A percentile compares a stretch with the other conserved stretches of the same genome.
phyloP scores from a whole-genome alignment of 1,284 basidiomycete species.

The Trichosporon sp. region DNA sequence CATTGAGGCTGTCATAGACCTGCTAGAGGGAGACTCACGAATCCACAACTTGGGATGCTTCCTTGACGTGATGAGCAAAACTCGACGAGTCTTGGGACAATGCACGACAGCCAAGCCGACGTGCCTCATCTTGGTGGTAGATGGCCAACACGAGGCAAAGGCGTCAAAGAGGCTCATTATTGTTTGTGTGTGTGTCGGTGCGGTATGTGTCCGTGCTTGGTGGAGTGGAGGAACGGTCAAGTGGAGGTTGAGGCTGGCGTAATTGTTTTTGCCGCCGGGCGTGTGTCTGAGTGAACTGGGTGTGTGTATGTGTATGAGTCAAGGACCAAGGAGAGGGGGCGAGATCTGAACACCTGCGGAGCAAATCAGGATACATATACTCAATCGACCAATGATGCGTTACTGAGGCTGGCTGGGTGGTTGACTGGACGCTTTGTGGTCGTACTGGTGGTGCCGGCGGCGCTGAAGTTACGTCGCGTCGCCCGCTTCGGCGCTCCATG shows the following conservation, averaged over 20 bases:
- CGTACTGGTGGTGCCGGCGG: too few species aligned
- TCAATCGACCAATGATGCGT: background rate
- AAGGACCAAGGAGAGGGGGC: background rate
- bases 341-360: too few species aligned
- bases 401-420: too few species aligned
- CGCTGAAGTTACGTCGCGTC: too few species aligned
- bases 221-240: background rate
- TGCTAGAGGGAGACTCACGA: constrained; percentile 26
- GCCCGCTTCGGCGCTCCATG: background rate
- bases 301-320: background rate
- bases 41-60: constrained; percentile 44
- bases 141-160: background rate
- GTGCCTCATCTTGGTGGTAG: constrained; percentile 23
- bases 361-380: background rate
- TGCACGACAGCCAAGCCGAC: constrained; percentile 42
- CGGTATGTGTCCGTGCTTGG: background rate
- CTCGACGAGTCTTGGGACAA: constrained; percentile 23
- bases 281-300: background rate
- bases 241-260: background rate
- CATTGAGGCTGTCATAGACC: too few species aligned
- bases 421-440: too few species aligned
- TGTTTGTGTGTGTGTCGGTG: too few species aligned
- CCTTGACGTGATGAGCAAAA: constrained; percentile 42
- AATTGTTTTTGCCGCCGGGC: background rate
- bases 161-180: background rate